Percentiles rank a stretch among this genome's conserved stretches.
Conservation (phyloP, 2,329 filamentous ascomycete genomes). For the Shiraia sp. region DNA sequence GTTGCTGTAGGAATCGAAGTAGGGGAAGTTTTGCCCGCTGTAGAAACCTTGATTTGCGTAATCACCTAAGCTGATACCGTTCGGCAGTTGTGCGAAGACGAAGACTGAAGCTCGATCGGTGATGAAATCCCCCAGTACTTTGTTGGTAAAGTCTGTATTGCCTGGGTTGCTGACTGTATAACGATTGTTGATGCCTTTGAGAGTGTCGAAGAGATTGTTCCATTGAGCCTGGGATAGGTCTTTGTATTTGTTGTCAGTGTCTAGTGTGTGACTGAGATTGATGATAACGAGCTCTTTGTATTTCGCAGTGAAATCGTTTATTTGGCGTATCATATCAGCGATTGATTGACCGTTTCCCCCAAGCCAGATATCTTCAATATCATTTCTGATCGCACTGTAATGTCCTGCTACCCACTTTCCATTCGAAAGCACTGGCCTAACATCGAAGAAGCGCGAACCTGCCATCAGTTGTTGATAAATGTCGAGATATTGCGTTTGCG, state of each 20-base stretch:
- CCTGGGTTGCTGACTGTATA: slow-evolving; percentile 27
- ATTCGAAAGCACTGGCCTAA: slow-evolving; percentile 48
- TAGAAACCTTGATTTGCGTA: slow-evolving; percentile 44
- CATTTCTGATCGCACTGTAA: slow-evolving; percentile 41
- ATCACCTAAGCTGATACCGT: slow-evolving; percentile 30
- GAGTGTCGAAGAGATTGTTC: slow-evolving; percentile 49
- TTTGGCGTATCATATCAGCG: slow-evolving; percentile 48
- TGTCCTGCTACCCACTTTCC: slow-evolving; percentile 51
- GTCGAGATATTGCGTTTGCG: slow-evolving; percentile 51
- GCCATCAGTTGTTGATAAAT: slow-evolving; percentile 52
- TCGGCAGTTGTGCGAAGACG: slow-evolving; percentile 38
- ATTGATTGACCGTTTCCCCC: slow-evolving; percentile 54
- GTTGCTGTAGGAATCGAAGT: slow-evolving; percentile 43
- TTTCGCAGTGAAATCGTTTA: slow-evolving; percentile 52
- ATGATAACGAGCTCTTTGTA: slow-evolving; percentile 54
- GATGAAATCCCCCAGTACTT: slow-evolving; percentile 44
- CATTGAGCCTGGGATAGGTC: slow-evolving; percentile 47
- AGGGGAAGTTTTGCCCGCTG: slow-evolving; percentile 35
- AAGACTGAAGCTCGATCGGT: slow-evolving; percentile 41
- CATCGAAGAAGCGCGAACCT: slow-evolving; percentile 55
- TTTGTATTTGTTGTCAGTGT: slow-evolving; percentile 46
- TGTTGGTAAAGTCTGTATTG: slow-evolving; percentile 34
- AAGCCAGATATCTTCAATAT: slow-evolving; percentile 43
- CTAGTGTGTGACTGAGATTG: slow-evolving; percentile 51
- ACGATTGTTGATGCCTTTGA: slow-evolving; percentile 50